Percentiles rank a stretch among this genome's conserved stretches.
These are phyloP conservation scores for Eucalyptus marginata DNA, from an alignment of 345 rosid genomes.

Conservation along the genomic window DNA sequence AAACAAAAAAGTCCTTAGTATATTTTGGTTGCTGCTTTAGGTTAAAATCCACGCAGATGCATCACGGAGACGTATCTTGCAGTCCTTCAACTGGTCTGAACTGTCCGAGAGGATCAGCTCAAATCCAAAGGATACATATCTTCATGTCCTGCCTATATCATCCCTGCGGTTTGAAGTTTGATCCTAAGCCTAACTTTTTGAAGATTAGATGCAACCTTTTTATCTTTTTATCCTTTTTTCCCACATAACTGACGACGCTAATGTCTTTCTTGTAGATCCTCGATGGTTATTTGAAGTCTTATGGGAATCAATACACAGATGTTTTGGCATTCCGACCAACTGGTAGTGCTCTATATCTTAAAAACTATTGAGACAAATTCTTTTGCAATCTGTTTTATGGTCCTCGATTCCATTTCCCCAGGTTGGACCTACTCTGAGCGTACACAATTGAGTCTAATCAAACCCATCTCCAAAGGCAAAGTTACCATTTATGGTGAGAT, in stretches of 20 bases:
- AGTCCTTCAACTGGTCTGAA: conserved; percentile 63
- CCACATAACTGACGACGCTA: background rate
- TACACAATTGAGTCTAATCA: conserved; percentile 48
- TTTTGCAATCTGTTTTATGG: background rate
- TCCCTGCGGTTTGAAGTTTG: conserved; percentile 45
- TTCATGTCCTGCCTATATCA: conserved; percentile 72
- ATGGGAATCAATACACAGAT: conserved; percentile 27
- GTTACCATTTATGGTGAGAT: conserved; percentile 63
- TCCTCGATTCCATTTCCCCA: conserved; percentile 1
- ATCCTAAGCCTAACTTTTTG: background rate
- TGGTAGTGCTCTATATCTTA: conserved; percentile 13
- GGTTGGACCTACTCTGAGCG: conserved; percentile 82
- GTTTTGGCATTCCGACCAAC: conserved; percentile 76
- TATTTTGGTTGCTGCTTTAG: conserved; percentile 8
- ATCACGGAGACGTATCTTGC: conserved; percentile 48
- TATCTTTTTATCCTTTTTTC: background rate
- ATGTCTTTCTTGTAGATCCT: conserved; percentile 16
- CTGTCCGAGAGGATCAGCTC: conserved; percentile 39
- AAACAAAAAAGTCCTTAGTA: background rate
- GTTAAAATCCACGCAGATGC: conserved; percentile 56
- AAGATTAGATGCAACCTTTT: background rate
- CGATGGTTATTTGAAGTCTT: conserved; percentile 34
- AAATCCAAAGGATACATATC: conserved; percentile 50
- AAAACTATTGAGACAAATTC: background rate
- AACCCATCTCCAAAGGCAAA: conserved; percentile 44